Evolutionary conservation across 495 filamentous ascomycete genomes (phyloP).

Genomic region (Sabuloglossum arenarium): DNA sequence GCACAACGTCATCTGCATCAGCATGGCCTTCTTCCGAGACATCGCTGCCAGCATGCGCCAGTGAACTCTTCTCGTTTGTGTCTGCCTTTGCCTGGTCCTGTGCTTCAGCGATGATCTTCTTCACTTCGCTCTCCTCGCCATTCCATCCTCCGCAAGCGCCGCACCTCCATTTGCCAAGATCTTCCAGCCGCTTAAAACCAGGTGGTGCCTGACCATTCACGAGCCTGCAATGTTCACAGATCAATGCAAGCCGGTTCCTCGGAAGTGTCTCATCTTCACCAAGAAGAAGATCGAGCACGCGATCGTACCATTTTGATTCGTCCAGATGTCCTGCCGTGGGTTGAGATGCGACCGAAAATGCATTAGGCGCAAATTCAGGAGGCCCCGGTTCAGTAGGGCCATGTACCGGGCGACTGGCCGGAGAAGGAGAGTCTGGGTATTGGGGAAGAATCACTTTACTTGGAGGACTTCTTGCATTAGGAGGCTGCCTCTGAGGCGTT

Average conservation of each 20-base stretch:
- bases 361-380: conserved; percentile 36
- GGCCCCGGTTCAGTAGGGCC: conserved; percentile 8
- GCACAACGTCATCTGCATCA: background rate
- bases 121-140: conserved; percentile 55
- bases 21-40: background rate
- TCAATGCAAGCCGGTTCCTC: conserved; percentile 75
- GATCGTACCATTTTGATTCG: conserved; percentile 57
- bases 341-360: conserved; percentile 16
- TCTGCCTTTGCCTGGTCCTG: conserved; percentile 12
- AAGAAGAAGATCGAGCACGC: conserved; percentile 73
- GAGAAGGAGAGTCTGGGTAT: background rate
- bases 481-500: background rate
- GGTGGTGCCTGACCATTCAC: conserved; percentile 96
- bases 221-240: conserved; percentile 62
- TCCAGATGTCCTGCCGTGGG: conserved; percentile 5
- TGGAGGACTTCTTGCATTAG: background rate
- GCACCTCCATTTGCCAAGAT: conserved; percentile 80
- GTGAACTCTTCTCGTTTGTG: background rate
- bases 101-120: conserved; percentile 23
- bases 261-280: conserved; percentile 90
- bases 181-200: conserved; percentile 52
- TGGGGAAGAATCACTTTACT: background rate
- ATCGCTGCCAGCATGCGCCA: background rate
- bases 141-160: conserved; percentile 69
- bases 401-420: conserved; percentile 6